Percentiles rank a stretch among this genome's conserved stretches.
Evolutionary conservation across 495 filamentous ascomycete species (phyloP).

Genomic region (Hypomontagnella submonticulosa): DNA sequence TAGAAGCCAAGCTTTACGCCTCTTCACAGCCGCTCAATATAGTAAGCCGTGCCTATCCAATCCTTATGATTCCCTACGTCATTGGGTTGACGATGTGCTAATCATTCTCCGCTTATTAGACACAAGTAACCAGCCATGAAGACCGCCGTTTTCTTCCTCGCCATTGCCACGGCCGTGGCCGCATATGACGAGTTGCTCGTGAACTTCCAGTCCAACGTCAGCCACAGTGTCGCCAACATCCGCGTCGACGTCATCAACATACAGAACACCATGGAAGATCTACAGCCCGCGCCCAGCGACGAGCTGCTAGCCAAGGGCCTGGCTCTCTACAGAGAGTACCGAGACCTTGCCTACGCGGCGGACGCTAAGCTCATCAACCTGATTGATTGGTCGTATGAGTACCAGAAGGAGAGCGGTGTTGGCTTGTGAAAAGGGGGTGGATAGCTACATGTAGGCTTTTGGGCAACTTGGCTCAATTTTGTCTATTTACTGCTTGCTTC

Average conservation of each 20-base stretch:
- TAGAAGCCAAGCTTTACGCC: no score
- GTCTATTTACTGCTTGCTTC: neutral
- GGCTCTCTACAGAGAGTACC: constrained; percentile 6
- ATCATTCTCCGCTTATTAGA: no score
- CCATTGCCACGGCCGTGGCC: no score
- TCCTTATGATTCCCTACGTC: no score
- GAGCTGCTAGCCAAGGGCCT: constrained; percentile 4
- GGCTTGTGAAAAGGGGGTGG: no score
- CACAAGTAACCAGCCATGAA: no score
- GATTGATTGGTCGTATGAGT: constrained; percentile 19
- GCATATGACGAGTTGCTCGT: no score
- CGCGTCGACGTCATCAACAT: neutral
- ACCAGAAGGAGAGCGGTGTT: neutral
- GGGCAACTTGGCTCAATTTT: neutral
- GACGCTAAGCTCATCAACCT: constrained; percentile 12
- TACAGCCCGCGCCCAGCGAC: neutral
- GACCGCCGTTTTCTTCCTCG: no score
- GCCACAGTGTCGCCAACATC: constrained; percentile 8
- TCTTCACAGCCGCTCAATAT: no score
- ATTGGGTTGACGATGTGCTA: no score
- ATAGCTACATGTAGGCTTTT: neutral
- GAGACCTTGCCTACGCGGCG: neutral
- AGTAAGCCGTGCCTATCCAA: no score
- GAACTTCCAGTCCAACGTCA: constrained; percentile 9
- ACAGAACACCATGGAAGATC: neutral